Evolutionary conservation across 2,329 filamentous ascomycete species (phyloP), one percentile per base, ranked within the genome.

Genomic region (Cladosporium sphaerospermum): DNA sequence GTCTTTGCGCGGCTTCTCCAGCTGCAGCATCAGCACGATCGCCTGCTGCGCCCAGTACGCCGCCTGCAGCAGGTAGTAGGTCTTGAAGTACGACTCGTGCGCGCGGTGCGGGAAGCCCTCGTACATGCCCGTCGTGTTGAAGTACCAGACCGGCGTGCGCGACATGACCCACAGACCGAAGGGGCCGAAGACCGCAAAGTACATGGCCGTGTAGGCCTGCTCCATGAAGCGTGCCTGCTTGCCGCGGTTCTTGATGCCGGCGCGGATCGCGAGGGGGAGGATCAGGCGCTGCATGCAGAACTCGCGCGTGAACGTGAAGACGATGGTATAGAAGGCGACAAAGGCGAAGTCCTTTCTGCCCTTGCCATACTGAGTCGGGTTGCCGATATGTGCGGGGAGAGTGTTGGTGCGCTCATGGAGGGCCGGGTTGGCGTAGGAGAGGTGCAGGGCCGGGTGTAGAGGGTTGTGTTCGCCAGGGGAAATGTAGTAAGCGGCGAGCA

Each of bases 181-280:
- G 1, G 90, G 90, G 1, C 89, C 89, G 54, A 95, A 84, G 54
- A 93, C 69, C 42, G 72, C 82, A 70, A 96, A 96, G 78, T 97
- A 96, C 51, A 96, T 75, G 23, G 90, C 91, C 1, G 91, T 96
- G 73, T 97, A 97, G 66, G 86, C 83, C 73, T 97, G 91, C 71
- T 97, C 91, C 88, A 96, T 93, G 78, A 96, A 96, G 33, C 91
- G 85, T 13, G 85, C 81, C 65, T 93, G 89, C 75, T 96, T 96
- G 58, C 79, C 83, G 53, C 84, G 81, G 57, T 80, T 82, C 56
- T 75, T 78, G 65, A 96, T 83, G 13, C 88, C 87, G 52, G 77
- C 83, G 60, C 75, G 78, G 41, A 82, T 77, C 5, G 89, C 89
- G 57, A 91, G 75, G 0, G 90, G 91, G 10, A 85, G 83, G 54